A percentile compares a stretch with the other conserved stretches of the same genome.
Evolutionary conservation across 2,329 filamentous ascomycete species (phyloP).

Genomic region (Simplicillium sp.): DNA sequence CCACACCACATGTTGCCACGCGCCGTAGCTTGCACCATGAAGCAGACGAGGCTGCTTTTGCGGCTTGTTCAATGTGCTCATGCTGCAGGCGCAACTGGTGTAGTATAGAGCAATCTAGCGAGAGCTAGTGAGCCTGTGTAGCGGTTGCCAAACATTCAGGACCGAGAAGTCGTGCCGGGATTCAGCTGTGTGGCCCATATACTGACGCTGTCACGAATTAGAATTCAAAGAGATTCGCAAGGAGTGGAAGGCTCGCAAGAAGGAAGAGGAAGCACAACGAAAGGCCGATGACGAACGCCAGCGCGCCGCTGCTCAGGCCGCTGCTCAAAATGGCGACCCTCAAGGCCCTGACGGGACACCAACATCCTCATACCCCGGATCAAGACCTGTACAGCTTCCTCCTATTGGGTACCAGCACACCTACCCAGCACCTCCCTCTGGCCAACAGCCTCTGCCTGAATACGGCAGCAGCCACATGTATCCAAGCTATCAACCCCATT

Average conservation of each 20-base stretch:
- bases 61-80: no score
- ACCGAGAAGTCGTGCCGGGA: no score
- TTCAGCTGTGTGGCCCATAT: no score
- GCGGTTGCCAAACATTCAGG: no score
- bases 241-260: conserved; percentile 98
- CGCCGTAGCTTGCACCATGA: no score
- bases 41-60: no score
- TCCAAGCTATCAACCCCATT: conserved; percentile 46
- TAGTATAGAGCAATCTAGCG: no score
- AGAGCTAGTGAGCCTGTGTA: no score
- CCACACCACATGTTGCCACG: not conserved
- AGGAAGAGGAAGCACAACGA: conserved; percentile 87
- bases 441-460: conserved; percentile 43
- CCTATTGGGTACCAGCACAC: conserved; percentile 67
- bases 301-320: conserved; percentile 42
- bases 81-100: no score
- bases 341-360: conserved; percentile 30
- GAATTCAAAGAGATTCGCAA: conserved; percentile 99
- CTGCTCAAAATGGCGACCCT: conserved; percentile 42
- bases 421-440: conserved; percentile 54
- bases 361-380: conserved; percentile 45
- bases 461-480: conserved; percentile 48
- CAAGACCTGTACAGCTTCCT: conserved; percentile 56
- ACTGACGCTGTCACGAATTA: conserved; percentile 27
- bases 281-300: conserved; percentile 87